Conservation (phyloP, 2,329 filamentous ascomycete genomes). For the Dryadomyces quercus-mongolicae region DNA sequence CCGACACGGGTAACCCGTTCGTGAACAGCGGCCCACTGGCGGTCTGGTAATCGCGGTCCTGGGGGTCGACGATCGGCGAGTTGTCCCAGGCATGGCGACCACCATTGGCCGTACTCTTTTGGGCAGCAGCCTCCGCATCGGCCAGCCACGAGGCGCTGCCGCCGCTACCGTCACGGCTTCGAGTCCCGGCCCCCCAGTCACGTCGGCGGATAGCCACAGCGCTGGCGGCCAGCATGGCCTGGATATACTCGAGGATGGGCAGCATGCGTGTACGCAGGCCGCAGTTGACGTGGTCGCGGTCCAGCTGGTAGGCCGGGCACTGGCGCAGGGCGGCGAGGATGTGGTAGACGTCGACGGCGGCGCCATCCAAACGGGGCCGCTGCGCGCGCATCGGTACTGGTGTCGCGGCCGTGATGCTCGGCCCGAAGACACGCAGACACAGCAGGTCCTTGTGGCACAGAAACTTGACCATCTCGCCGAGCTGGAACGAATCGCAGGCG, state of each 20-base stretch:
- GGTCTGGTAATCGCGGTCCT: constrained; percentile 9
- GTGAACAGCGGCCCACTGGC: neutral
- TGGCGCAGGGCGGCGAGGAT: constrained; percentile 51
- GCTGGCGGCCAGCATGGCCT: constrained; percentile 38
- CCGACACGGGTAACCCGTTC: too few species aligned
- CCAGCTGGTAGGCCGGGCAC: constrained; percentile 61
- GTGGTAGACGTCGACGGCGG: constrained; percentile 43
- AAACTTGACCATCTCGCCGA: constrained; percentile 67
- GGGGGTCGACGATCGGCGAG: constrained; percentile 1
- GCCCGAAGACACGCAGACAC: constrained; percentile 43
- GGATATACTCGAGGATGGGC: constrained; percentile 53
- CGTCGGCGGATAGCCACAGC: constrained; percentile 29
- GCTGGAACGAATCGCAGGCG: constrained; percentile 66
- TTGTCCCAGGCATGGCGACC: neutral
- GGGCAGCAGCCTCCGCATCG: neutral
- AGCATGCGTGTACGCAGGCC: constrained; percentile 54
- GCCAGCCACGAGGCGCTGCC: neutral
- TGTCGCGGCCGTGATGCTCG: constrained; percentile 11
- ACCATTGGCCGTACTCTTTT: neutral
- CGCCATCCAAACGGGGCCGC: neutral
- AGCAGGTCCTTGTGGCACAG: constrained; percentile 49
- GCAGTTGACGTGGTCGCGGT: constrained; percentile 62
- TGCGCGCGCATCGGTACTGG: neutral
- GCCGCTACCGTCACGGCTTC: neutral
- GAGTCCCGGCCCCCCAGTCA: constrained; percentile 29